Conservation (phyloP, 495 filamentous ascomycete species). For the Penicilliopsis zonata region DNA sequence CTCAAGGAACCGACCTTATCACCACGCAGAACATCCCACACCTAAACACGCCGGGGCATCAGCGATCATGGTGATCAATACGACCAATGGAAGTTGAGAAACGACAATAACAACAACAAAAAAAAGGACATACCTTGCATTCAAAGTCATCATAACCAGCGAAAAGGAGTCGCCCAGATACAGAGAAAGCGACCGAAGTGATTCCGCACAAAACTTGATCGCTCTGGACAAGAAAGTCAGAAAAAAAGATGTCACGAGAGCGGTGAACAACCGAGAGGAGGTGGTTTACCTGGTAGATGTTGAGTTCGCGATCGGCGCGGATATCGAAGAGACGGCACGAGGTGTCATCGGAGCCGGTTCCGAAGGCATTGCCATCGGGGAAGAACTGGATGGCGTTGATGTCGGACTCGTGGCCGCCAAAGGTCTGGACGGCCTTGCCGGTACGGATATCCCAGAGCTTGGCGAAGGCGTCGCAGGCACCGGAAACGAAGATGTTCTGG, state of each 20-base stretch:
- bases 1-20: constrained; percentile 94
- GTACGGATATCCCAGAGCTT: constrained; percentile 99
- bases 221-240: constrained; percentile 44
- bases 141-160: constrained; percentile 99
- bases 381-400: constrained; percentile 99
- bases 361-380: constrained; percentile 97
- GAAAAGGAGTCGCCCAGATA: constrained; percentile 90
- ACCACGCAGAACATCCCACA: constrained; percentile 94
- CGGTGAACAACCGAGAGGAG: not conserved
- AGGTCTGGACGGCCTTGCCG: constrained; percentile 96
- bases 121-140: constrained; percentile 68
- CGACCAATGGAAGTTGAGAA: constrained; percentile 9
- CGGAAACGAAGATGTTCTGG: constrained; percentile 91
- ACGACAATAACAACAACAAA: not conserved
- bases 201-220: constrained; percentile 97
- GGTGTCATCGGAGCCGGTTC: constrained; percentile 95
- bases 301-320: constrained; percentile 88
- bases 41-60: too few species aligned
- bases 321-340: constrained; percentile 97
- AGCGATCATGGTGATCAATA: too few species aligned
- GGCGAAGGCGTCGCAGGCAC: constrained; percentile 95
- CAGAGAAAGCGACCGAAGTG: constrained; percentile 95
- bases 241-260: not conserved
- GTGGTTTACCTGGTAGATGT: constrained; percentile 78
- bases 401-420: constrained; percentile 95